A percentile compares a stretch with the other conserved stretches of the same genome.
Conservation (phyloP, 2,329 filamentous ascomycete genomes). For the Pseudogymnoascus destructans region DNA sequence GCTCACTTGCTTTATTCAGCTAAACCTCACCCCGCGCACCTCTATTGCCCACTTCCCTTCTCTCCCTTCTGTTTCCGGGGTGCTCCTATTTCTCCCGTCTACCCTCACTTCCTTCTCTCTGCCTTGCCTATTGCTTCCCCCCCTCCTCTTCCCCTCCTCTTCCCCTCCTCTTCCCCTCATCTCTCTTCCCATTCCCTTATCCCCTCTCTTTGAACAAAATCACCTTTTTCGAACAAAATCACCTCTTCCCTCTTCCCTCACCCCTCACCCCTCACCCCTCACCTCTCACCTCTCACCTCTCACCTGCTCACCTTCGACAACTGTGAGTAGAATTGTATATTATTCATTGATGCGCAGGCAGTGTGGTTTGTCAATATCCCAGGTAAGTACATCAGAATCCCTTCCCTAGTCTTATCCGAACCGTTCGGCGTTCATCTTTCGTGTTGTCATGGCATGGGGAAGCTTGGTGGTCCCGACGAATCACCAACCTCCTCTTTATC, state of each 20-base stretch:
- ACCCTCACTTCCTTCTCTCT: background rate
- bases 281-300: background rate
- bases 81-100: background rate
- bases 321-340: background rate
- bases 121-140: background rate
- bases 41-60: background rate
- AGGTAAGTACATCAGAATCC: background rate
- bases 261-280: background rate
- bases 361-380: background rate
- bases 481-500: slow-evolving; percentile 7
- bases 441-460: slow-evolving; percentile 7
- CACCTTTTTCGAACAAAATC: too few species aligned
- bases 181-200: background rate
- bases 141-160: too few species aligned
- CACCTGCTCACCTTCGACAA: background rate
- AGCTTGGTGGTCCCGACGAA: slow-evolving; percentile 1
- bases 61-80: background rate
- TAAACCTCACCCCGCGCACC: slow-evolving; percentile 2
- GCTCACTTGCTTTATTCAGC: slow-evolving; percentile 6
- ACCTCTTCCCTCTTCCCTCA: background rate
- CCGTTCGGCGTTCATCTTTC: background rate
- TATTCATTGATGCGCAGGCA: background rate
- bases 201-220: background rate
- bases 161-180: background rate
- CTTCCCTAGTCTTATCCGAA: slow-evolving; percentile 3